These are phyloP conservation scores for Chaetoceros muelleri DNA, from an alignment of 108 stramenopile species.

Conservation along the genomic window DNA sequence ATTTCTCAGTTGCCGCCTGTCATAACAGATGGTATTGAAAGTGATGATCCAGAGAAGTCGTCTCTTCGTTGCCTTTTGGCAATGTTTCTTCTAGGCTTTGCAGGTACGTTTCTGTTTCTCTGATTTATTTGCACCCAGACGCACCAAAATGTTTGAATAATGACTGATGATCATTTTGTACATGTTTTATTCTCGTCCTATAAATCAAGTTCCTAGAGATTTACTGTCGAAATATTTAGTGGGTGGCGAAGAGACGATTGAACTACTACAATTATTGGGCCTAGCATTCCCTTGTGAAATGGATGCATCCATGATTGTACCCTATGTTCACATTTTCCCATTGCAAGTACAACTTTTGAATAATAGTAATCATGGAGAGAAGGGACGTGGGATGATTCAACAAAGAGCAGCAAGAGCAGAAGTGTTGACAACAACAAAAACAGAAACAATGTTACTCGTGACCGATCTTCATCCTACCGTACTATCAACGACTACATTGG, in stretches of 20 bases:
- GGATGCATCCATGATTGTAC: constrained; percentile 30
- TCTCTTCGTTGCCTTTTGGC: constrained; percentile 28
- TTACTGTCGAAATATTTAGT: constrained; percentile 17
- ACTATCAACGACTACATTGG: constrained; percentile 35
- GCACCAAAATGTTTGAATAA: no score
- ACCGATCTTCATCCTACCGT: constrained; percentile 76
- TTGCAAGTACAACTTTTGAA: constrained; percentile 15
- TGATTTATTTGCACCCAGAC: constrained; percentile 12
- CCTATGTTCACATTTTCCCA: constrained; percentile 55
- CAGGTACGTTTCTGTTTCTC: neutral
- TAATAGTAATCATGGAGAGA: neutral
- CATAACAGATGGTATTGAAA: no score
- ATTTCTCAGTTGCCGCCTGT: no score
- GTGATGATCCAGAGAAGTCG: neutral
- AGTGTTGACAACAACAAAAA: neutral
- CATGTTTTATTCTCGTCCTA: no score
- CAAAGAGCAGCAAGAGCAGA: constrained; percentile 4
- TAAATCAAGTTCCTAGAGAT: constrained; percentile 20
- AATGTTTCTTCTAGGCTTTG: constrained; percentile 30
- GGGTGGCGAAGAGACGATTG: constrained; percentile 25
- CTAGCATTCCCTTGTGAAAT: constrained; percentile 23
- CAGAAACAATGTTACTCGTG: constrained; percentile 24
- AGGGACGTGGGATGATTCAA: constrained; percentile 1
- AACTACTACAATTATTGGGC: constrained; percentile 35
- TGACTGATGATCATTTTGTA: no score